Conservation (phyloP, 108 stramenopile species). For the Conticribra guillardii region DNA sequence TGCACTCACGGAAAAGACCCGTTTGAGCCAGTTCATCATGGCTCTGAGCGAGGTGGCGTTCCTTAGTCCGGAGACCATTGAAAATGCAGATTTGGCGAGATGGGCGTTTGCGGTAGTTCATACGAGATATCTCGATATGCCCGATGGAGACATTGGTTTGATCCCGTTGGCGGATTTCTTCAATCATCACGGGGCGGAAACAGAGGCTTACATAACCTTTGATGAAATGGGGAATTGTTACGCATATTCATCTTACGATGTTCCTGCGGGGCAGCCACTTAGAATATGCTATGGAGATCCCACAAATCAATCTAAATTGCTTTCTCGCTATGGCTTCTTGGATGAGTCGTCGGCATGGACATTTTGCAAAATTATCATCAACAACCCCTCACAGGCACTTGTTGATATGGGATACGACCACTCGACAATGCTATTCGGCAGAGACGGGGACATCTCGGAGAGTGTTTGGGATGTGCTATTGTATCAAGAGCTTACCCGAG, state of each 20-base stretch:
- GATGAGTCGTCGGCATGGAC: conserved; percentile 29
- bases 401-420: conserved; percentile 50
- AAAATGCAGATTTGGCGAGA: conserved; percentile 17
- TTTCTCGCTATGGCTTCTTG: conserved; percentile 40
- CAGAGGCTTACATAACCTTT: conserved; percentile 18
- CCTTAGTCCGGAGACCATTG: conserved; percentile 2
- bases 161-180: conserved; percentile 38
- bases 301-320: conserved; percentile 29
- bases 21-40: conserved; percentile 8
- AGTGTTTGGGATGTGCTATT: conserved; percentile 44
- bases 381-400: conserved; percentile 38
- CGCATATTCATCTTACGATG: conserved; percentile 16
- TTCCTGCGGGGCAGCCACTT: conserved; percentile 20
- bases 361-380: conserved; percentile 59
- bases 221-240: conserved; percentile 52
- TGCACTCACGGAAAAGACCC: conserved; percentile 11
- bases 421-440: conserved; percentile 57
- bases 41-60: conserved; percentile 4
- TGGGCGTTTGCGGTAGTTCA: conserved; percentile 21
- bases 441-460: conserved; percentile 19
- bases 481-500: conserved; percentile 29
- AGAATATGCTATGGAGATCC: conserved; percentile 36
- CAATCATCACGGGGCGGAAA: conserved; percentile 28
- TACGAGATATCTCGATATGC: conserved; percentile 13
- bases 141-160: conserved; percentile 5